Conservation (phyloP, 2,329 filamentous ascomycete species). For the Aspergillus eucalypticola region DNA sequence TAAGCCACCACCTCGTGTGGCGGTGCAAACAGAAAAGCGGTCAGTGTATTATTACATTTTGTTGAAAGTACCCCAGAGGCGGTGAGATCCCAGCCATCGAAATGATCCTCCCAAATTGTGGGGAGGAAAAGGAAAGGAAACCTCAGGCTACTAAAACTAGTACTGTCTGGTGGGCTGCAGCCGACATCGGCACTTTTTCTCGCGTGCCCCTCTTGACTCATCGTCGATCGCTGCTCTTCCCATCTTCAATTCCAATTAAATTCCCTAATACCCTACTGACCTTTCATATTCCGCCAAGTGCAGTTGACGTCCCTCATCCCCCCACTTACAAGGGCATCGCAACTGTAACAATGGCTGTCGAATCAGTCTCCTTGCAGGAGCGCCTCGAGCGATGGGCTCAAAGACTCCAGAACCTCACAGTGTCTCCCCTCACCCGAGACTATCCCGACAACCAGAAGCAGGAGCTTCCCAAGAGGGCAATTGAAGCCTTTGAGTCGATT, state of each 20-base stretch:
- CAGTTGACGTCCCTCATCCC: neutral
- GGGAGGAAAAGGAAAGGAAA: too few relatives aligned
- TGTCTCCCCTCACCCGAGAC: conserved; percentile 47
- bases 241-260: neutral
- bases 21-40: neutral
- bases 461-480: conserved; percentile 40
- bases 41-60: neutral
- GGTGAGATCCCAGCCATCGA: too few relatives aligned
- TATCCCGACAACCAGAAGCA: conserved; percentile 43
- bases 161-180: neutral
- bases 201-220: conserved; percentile 10
- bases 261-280: neutral
- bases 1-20: neutral
- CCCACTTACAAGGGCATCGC: conserved; percentile 13
- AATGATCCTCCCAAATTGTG: too few relatives aligned
- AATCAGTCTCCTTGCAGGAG: conserved; percentile 36
- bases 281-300: neutral
- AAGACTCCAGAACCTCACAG: conserved; percentile 43
- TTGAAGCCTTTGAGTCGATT: conserved; percentile 47
- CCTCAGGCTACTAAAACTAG: neutral
- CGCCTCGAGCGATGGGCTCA: conserved; percentile 46
- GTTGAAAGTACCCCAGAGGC: too few relatives aligned
- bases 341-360: conserved; percentile 36
- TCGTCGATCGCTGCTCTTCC: neutral
- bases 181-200: conserved; percentile 8